These are phyloP conservation scores for Citrus medica DNA, from an alignment of 345 rosid species.

Conservation along the genomic window DNA sequence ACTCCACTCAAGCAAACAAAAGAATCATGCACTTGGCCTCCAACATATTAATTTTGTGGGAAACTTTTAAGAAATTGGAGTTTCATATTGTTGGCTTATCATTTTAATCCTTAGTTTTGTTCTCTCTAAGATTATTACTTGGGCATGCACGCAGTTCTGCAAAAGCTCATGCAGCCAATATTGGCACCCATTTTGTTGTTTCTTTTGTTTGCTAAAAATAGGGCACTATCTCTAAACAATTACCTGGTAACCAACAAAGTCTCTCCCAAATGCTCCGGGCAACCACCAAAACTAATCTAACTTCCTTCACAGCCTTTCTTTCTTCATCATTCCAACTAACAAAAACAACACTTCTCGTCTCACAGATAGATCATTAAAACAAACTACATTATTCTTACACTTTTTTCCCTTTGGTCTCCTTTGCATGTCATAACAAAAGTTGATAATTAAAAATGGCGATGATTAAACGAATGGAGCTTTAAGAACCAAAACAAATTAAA, in stretches of 20 bases:
- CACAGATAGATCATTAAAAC: not conserved
- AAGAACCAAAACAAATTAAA: not conserved
- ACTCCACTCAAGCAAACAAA: no score
- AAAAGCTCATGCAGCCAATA: no score
- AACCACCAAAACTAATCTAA: conserved; percentile 11
- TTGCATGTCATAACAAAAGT: not conserved
- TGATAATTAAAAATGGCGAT: not conserved
- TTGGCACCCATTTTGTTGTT: not conserved
- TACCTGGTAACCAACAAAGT: conserved; percentile 6
- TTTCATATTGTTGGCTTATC: no score
- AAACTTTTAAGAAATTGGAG: no score
- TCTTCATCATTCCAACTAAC: not conserved
- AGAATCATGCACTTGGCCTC: no score
- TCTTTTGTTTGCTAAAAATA: not conserved
- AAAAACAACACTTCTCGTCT: not conserved
- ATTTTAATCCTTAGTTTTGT: no score
- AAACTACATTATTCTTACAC: no score
- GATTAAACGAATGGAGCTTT: not conserved
- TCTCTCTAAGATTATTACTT: no score
- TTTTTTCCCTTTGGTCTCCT: no score
- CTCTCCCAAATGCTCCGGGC: conserved; percentile 18
- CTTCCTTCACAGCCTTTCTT: not conserved
- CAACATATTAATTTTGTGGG: no score
- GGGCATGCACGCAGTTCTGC: no score
- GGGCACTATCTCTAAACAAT: not conserved